Base-by-base conservation (phyloP, 495 filamentous ascomycete species). In the Aspergillus saccharolyticus region DNA sequence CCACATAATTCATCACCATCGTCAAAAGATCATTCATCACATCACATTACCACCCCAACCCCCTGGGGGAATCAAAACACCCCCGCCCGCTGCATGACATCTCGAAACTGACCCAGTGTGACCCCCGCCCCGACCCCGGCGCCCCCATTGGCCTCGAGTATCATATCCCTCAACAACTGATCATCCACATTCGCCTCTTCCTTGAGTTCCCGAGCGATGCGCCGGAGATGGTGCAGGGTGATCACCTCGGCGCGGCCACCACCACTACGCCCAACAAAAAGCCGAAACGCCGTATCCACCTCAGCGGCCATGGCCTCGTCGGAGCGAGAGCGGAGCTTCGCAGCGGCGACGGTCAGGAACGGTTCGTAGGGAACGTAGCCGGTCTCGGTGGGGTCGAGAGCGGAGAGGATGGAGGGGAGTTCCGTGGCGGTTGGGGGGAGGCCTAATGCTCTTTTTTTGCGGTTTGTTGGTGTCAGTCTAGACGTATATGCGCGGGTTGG, bases 141-240 rank as follows among this genome's bases (percentile, higher is more conserved):
- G 3, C 89, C 90, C 0, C 88, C 91, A 70, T 92, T 96, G 59
- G 90, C 94, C 77, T 97, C 94, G 42, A 88, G 67, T 45, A 98
- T 85, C 94, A 98, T 98, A 78, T 96, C 90, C 71, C 78, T 81
- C 62, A 98, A 72, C 67, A 96, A 63, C 19, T 89, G 82, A 63
- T 97, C 94, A 17, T 79, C 80, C 28, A 96, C 85, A 12, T 39
- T 39, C n/a, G 57, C 63, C 45, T 82, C 78, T 61, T 96, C 90
- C 69, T 89, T 86, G 65, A 98, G 70, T 58, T 90, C 83, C 63
- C 80, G 84, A 53, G 93, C 92, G 53, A 97, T 85, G 64, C 88
- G 78, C 69, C 80, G 83, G 68, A 98, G 73, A 67, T 93, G 83
- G 19, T 74, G 74, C 48, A 97, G 60, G 12, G 86, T 93, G 61